Evolutionary conservation across 495 filamentous ascomycete species (phyloP).

Genomic region (Symbiotaphrina buchneri): DNA sequence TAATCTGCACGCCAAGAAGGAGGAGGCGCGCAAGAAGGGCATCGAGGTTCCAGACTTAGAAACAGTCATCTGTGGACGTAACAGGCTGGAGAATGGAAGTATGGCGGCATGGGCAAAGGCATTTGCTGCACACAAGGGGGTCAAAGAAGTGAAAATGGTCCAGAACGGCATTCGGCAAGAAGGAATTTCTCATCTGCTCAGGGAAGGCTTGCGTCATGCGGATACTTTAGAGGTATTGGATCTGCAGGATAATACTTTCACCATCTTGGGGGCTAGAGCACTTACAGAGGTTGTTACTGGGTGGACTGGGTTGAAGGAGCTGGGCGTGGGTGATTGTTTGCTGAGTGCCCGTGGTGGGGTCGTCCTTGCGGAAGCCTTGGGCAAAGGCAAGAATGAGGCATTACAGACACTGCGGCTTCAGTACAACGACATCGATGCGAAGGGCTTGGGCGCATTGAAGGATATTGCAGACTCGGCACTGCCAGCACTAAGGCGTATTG

Average conservation of each 20-base stretch:
- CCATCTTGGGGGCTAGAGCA: slow-evolving; percentile 52
- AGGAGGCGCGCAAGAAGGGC: slow-evolving; percentile 39
- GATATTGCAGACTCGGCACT: slow-evolving; percentile 38
- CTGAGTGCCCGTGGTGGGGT: slow-evolving; percentile 59
- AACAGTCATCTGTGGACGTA: slow-evolving; percentile 88
- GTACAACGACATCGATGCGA: slow-evolving; percentile 78
- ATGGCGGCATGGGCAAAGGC: slow-evolving; percentile 88
- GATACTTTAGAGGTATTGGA: slow-evolving; percentile 49
- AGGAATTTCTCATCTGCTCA: slow-evolving; percentile 58
- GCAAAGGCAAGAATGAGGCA: slow-evolving; percentile 49
- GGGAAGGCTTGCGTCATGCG: slow-evolving; percentile 48
- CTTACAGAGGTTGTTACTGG: slow-evolving; percentile 46
- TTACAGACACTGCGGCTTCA: slow-evolving; percentile 66
- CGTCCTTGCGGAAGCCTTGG: slow-evolving; percentile 47
- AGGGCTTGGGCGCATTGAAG: slow-evolving; percentile 44
- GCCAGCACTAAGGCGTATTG: slow-evolving; percentile 56
- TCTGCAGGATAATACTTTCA: slow-evolving; percentile 96
- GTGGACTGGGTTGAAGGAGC: slow-evolving; percentile 58
- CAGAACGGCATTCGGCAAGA: slow-evolving; percentile 95
- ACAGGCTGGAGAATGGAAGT: slow-evolving; percentile 81
- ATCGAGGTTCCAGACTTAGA: slow-evolving; percentile 60
- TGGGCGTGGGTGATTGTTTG: slow-evolving; percentile 78
- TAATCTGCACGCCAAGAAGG: slow-evolving; percentile 62
- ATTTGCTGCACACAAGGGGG: slow-evolving; percentile 53
- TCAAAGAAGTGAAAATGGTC: slow-evolving; percentile 86